phyloP scores from a whole-genome alignment of 768 basidiomycete genomes.

The Termitomyces sp. region DNA sequence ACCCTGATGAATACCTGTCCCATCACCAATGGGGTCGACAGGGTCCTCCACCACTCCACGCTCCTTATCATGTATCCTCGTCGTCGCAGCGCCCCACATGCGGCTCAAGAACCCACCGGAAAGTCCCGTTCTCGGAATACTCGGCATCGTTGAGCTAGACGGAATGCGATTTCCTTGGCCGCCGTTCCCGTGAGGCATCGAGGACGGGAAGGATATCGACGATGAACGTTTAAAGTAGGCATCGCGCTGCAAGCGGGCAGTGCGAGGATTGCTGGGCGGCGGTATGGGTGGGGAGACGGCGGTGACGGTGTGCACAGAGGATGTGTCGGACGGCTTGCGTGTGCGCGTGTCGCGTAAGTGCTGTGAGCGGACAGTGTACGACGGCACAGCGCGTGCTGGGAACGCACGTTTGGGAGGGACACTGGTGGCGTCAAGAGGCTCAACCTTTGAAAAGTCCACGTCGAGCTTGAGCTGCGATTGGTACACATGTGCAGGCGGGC shows the following conservation, averaged over 20 bases:
- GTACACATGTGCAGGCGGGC: slow-evolving; percentile 27
- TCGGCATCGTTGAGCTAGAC: slow-evolving; percentile 40
- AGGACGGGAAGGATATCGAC: slow-evolving; percentile 18
- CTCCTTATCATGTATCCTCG: slow-evolving; percentile 25
- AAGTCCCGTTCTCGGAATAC: slow-evolving; percentile 25
- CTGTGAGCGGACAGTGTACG: slow-evolving; percentile 36
- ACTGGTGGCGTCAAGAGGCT: slow-evolving; percentile 19
- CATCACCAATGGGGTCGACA: slow-evolving; percentile 15
- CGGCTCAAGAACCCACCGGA: slow-evolving; percentile 61
- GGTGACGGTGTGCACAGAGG: slow-evolving; percentile 47
- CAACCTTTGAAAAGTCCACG: slow-evolving; percentile 19
- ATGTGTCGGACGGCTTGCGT: slow-evolving; percentile 49
- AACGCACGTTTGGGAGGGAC: slow-evolving; percentile 38
- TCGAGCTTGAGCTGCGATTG: slow-evolving; percentile 25
- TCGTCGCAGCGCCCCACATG: slow-evolving; percentile 67
- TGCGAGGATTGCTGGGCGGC: slow-evolving; percentile 9
- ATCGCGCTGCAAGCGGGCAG: slow-evolving; percentile 11
- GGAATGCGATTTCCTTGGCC: slow-evolving; percentile 12
- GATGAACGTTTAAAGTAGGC: slow-evolving; percentile 22
- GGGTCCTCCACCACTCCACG: slow-evolving; percentile 11
- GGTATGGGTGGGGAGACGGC: slow-evolving; percentile 27
- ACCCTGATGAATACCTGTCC: slow-evolving; percentile 16
- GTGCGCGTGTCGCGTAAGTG: slow-evolving; percentile 26
- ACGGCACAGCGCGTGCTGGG: slow-evolving; percentile 43
- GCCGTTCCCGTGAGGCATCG: not conserved